Base-by-base conservation (phyloP, 1,284 basidiomycete species). In the Boletus sp. region DNA sequence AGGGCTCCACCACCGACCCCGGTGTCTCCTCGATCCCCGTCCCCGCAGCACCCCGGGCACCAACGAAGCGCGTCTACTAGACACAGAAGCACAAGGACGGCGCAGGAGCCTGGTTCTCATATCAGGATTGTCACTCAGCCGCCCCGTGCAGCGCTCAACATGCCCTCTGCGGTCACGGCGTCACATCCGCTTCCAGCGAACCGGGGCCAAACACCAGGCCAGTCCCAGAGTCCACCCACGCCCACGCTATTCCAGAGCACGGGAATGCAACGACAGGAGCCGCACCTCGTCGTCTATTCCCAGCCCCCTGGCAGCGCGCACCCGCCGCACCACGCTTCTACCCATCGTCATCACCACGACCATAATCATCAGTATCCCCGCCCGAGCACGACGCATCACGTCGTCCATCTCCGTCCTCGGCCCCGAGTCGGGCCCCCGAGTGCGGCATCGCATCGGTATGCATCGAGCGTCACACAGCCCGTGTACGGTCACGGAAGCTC, bases 391-490 rank as follows among this genome's bases (percentile, higher is more conserved):
- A 26, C 66, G 1, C 54, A 60, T 6, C 60, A 63, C 32, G 19
- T 35, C 7, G 35, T 25, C 7, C 60, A 50, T 29, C 52, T 35
- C 33, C 65, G 60, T 23, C 57, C 65, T 29, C 65, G 52, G 2
- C 52, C 66, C 14, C 49, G 65, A 20, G 61, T 55, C 13, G 48
- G 66, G 16, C 65, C 61, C 10, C 66, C 62, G 8, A 66, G 53
- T 20, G 55, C 64, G 29, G 55, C 66, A 4, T 64, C 62, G 8
- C 62, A 68, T 42, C 57, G 60, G 16, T 64, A 67, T 45, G 56
- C 60, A 9, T 56, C 66, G 36, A 65, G 29, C 20, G 44, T 54
- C 43, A 65, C 62, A 19, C 61, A 39, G n/a, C 55, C 65, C 29
- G 26, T 52, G 20, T 51, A 68, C 38, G 60, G 58, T 16, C 60